A percentile compares a stretch with the other conserved stretches of the same genome.
These are phyloP conservation scores for Leccinum variabile DNA, from an alignment of 1,284 basidiomycete species.

Conservation along the genomic window DNA sequence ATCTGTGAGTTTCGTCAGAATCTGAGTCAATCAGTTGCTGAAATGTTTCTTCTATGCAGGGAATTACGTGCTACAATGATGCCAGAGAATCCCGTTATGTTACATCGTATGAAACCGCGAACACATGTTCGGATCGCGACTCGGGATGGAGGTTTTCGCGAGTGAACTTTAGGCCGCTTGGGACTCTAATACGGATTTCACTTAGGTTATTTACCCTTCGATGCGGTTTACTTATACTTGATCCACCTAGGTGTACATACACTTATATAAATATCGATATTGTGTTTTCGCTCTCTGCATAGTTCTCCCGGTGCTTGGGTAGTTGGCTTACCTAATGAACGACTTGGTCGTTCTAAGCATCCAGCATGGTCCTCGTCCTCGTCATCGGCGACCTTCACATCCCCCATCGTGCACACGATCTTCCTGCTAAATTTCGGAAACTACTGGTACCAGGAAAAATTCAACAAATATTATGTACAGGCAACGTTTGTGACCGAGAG, in stretches of 20 bases:
- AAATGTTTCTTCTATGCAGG: conserved; percentile 22
- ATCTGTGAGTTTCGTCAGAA: conserved; percentile 54
- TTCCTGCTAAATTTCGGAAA: conserved; percentile 97
- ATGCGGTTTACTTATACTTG: not conserved
- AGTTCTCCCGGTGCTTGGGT: not conserved
- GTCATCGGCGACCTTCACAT: conserved; percentile 95
- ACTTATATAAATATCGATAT: not conserved
- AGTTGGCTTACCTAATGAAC: conserved; percentile 29
- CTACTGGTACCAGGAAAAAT: conserved; percentile 97
- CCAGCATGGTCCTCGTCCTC: conserved; percentile 76
- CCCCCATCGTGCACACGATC: conserved; percentile 84
- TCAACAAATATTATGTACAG: conserved; percentile 96
- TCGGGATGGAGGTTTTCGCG: conserved; percentile 4
- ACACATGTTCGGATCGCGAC: conserved; percentile 8
- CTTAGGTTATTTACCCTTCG: not conserved
- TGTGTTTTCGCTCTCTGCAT: not conserved
- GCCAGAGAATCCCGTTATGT: conserved; percentile 1
- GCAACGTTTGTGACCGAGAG: conserved; percentile 96
- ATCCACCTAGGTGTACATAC: not conserved
- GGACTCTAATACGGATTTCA: conserved; percentile 5
- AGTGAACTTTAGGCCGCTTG: conserved; percentile 2
- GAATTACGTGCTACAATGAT: conserved; percentile 33
- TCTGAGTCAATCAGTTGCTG: conserved; percentile 26
- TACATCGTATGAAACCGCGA: conserved; percentile 5
- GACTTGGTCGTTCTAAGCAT: conserved; percentile 10